These are phyloP conservation scores for Coleophoma cylindrospora DNA, from an alignment of 2,329 filamentous ascomycete species.

Conservation along the genomic window DNA sequence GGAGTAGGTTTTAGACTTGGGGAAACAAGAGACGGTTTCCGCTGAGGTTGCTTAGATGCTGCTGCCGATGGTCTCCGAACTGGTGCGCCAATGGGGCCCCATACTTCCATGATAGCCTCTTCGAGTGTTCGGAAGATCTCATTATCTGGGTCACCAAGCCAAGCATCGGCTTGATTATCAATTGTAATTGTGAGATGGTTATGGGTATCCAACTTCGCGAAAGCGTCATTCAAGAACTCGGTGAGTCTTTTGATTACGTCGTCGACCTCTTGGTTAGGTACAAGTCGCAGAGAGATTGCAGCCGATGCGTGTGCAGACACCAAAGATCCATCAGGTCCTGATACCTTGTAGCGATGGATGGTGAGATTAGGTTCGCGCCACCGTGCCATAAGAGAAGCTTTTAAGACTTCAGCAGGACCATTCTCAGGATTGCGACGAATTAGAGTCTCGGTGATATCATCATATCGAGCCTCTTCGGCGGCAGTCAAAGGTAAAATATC, in stretches of 20 bases:
- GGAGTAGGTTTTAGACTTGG: conserved; percentile 34
- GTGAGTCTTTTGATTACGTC: conserved; percentile 66
- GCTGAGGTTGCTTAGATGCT: conserved; percentile 20
- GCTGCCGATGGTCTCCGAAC: conserved; percentile 31
- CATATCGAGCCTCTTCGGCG: conserved; percentile 75
- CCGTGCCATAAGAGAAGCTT: conserved; percentile 80
- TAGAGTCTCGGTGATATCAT: conserved; percentile 75
- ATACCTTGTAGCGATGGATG: conserved; percentile 88
- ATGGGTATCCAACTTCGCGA: conserved; percentile 68
- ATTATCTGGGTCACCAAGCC: conserved; percentile 88
- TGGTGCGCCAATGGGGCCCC: conserved; percentile 53
- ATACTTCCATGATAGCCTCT: conserved; percentile 76
- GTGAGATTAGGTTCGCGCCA: conserved; percentile 96
- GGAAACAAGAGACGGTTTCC: conserved; percentile 14
- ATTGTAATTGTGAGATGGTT: conserved; percentile 80
- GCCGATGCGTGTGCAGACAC: conserved; percentile 88
- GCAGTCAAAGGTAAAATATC: conserved; percentile 69
- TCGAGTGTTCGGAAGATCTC: conserved; percentile 88
- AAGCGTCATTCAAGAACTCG: conserved; percentile 65
- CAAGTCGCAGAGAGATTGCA: conserved; percentile 82
- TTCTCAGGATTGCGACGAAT: conserved; percentile 63
- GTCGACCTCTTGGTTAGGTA: conserved; percentile 86
- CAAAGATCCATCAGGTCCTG: conserved; percentile 84
- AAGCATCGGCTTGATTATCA: conserved; percentile 91
- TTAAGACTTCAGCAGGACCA: conserved; percentile 62